phyloP scores from a whole-genome alignment of 768 basidiomycete genomes.

The Russula abietina region DNA sequence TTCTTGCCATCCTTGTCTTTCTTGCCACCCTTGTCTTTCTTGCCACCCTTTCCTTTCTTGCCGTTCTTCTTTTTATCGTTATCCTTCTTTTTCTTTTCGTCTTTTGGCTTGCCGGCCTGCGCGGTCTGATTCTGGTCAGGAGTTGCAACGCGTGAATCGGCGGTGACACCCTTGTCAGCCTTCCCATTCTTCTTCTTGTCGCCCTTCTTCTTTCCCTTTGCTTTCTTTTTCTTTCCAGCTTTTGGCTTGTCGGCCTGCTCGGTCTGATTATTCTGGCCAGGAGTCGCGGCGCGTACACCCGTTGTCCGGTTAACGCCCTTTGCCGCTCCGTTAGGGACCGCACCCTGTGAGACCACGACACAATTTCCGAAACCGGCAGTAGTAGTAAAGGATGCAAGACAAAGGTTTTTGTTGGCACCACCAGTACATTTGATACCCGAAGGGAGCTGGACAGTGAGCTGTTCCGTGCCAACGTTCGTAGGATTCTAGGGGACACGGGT shows the following conservation, averaged over 20 bases:
- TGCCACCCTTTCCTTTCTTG: not conserved
- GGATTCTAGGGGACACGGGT: conserved; percentile 34
- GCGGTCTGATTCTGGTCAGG: not conserved
- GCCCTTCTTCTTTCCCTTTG: not conserved
- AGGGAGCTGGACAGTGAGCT: conserved; percentile 42
- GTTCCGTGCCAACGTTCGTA: conserved; percentile 33
- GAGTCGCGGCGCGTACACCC: not conserved
- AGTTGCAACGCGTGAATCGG: no score
- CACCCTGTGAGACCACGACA: conserved; percentile 39
- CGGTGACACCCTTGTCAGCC: no score
- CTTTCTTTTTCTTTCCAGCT: not conserved
- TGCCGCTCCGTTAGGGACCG: no score
- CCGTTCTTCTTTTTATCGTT: not conserved
- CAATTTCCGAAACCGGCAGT: conserved; percentile 51
- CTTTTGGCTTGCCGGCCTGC: no score
- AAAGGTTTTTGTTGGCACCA: conserved; percentile 40
- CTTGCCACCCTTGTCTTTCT: not conserved
- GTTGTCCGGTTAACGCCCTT: no score
- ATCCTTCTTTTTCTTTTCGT: not conserved
- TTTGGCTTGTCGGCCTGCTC: not conserved
- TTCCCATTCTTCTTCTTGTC: not conserved
- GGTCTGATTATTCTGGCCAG: not conserved
- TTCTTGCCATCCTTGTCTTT: not conserved
- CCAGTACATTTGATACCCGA: conserved; percentile 47
- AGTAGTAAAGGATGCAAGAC: conserved; percentile 47